phyloP scores from a whole-genome alignment of 2,329 filamentous ascomycete genomes.

The Aureobasidium leucospermi region DNA sequence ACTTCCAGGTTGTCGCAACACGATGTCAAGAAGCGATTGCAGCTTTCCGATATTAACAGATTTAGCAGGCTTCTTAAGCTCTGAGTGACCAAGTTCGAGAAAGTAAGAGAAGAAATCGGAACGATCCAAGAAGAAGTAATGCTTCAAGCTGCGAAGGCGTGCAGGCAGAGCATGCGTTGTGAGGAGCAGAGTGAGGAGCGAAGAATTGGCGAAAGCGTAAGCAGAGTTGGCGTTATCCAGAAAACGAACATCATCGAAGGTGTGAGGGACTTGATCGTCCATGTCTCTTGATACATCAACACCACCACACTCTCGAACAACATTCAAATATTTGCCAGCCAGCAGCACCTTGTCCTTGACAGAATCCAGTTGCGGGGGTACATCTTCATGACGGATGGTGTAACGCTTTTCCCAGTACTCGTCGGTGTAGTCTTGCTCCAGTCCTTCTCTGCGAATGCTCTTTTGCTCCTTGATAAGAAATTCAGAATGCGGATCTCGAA shows the following conservation, averaged over 20 bases:
- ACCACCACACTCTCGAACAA: conserved; percentile 92
- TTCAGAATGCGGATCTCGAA: conserved; percentile 87
- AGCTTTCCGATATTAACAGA: conserved; percentile 87
- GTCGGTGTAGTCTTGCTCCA: conserved; percentile 96
- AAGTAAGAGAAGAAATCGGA: conserved; percentile 99
- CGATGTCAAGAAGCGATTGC: conserved; percentile 90
- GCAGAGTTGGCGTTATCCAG: conserved; percentile 93
- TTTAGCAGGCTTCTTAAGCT: conserved; percentile 83
- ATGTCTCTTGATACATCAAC: conserved; percentile 61
- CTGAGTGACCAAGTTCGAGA: conserved; percentile 80
- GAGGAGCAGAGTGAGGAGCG: conserved; percentile 79
- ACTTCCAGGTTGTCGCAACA: conserved; percentile 90
- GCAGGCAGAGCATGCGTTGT: conserved; percentile 88
- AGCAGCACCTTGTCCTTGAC: conserved; percentile 92
- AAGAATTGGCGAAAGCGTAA: conserved; percentile 92
- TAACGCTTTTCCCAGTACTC: conserved; percentile 99
- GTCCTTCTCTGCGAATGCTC: conserved; percentile 80
- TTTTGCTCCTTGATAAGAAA: conserved; percentile 95
- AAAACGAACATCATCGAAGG: conserved; percentile 86
- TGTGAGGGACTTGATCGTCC: conserved; percentile 77
- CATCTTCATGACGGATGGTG: conserved; percentile 82
- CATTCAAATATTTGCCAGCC: conserved; percentile 95
- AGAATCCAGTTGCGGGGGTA: conserved; percentile 83
- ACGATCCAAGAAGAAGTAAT: conserved; percentile 97
- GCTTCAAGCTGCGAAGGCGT: conserved; percentile 82